Base-by-base conservation (phyloP, 164 flowering plant species). In the Berberis thunbergii region DNA sequence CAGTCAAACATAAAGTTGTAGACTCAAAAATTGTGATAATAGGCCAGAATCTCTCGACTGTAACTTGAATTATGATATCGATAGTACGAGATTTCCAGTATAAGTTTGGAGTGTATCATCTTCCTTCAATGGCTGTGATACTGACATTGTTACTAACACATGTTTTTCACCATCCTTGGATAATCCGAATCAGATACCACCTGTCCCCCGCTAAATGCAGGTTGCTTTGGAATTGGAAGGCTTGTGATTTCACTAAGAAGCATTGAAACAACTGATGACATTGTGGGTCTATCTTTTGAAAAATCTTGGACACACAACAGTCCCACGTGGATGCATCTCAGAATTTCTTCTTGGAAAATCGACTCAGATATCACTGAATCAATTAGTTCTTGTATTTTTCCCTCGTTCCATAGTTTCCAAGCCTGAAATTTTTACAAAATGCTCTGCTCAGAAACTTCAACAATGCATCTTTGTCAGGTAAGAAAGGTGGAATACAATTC, bases 271-370 rank as follows among this genome's bases (percentile, higher is more conserved):
- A 10, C n/a, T 12, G n/a, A 52, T 7, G 54, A 7, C 54, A 52
- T 52, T 4, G 1, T 52, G n/a, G 54, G 54, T 52, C 54, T 52
- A 26, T 52, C 54, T 3, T 52, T 52, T 10, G 54, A 4, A 52
- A 4, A 52, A 1, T 52, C 54, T 52, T 52, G 54, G 1, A 52
- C 54, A 52, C 54, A 52, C 54, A 52, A 52, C 8, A 52, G n/a
- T 11, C 54, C 54, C 1, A 52, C 54, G n/a, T 52, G 54, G 54
- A 52, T 52, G 54, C 54, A 52, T 52, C 54, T 44, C 45, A 55
- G 39, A 26, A 26, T 55, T 6, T 55, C 42, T 26, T 52, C 54
- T 48, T 48, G 3, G 1, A 7, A 1, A 52, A 26, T 10, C n/a
- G 3, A 3, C 1, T 52, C 54, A 52, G 8, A 52, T 10, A 4